Conservation (phyloP, 2,329 filamentous ascomycete genomes). For the Didymella keratinophila region DNA sequence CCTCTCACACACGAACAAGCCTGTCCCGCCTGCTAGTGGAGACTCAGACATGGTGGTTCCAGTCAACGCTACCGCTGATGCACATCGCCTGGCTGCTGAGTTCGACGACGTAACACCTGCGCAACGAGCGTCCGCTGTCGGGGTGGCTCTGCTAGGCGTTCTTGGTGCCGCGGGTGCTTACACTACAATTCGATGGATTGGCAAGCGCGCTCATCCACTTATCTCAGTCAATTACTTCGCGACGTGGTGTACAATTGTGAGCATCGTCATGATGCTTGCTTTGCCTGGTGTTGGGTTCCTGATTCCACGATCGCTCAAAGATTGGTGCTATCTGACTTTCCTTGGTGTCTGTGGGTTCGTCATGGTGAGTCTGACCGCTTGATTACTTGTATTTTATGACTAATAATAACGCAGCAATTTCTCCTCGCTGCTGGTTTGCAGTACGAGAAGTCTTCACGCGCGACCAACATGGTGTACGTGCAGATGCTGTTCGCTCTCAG, state of each 20-base stretch:
- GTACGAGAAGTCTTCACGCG: constrained; percentile 70
- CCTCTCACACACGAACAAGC: constrained; percentile 30
- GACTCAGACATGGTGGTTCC: constrained; percentile 19
- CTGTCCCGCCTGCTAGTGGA: constrained; percentile 23
- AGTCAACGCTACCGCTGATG: constrained; percentile 40
- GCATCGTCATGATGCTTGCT: constrained; percentile 64
- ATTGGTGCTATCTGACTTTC: constrained; percentile 74
- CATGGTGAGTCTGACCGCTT: constrained; percentile 58
- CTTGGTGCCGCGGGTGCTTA: constrained; percentile 77
- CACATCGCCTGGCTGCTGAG: constrained; percentile 42
- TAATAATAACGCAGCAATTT: constrained; percentile 65
- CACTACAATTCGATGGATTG: constrained; percentile 80
- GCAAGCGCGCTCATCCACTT: constrained; percentile 79
- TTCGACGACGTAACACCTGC: constrained; percentile 62
- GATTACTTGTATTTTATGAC: background rate
- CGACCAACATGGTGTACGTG: constrained; percentile 73
- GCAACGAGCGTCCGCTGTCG: constrained; percentile 74
- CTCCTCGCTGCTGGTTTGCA: constrained; percentile 80
- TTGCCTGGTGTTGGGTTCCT: constrained; percentile 66
- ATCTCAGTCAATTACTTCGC: constrained; percentile 88
- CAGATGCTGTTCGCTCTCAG: constrained; percentile 74
- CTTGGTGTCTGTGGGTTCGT: constrained; percentile 79
- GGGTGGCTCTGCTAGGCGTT: constrained; percentile 77
- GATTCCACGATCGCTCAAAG: constrained; percentile 60
- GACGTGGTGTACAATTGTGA: constrained; percentile 73